Conservation (phyloP, 1,139 yeast genomes). For the Meyerozyma guilliermondii region DNA sequence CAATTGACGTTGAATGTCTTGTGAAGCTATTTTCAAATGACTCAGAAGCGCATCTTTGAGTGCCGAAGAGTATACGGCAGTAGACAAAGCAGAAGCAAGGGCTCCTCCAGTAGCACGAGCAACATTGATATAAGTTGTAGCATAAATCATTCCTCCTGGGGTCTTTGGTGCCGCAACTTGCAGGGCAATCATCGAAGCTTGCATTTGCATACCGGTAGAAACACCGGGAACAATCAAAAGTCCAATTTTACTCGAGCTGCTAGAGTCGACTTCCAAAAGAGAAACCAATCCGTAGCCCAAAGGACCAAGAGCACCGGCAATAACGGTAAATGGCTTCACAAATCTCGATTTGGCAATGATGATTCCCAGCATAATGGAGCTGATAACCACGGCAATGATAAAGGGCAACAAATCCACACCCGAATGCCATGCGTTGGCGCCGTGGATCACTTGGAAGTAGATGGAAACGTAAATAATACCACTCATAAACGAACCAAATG, state of each 20-base stretch:
- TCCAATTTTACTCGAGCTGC: slow-evolving; percentile 28
- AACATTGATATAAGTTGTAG: slow-evolving; percentile 30
- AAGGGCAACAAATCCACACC: slow-evolving; percentile 35
- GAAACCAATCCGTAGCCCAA: slow-evolving; percentile 32
- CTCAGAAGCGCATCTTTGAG: slow-evolving; percentile 14
- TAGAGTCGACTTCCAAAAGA: slow-evolving; percentile 27
- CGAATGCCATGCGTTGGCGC: slow-evolving; percentile 29
- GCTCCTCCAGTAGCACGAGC: slow-evolving; percentile 29
- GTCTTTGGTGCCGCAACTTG: slow-evolving; percentile 34
- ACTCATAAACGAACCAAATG: slow-evolving; percentile 21
- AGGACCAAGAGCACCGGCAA: slow-evolving; percentile 22
- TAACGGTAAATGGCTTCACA: slow-evolving; percentile 27
- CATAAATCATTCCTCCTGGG: slow-evolving; percentile 32
- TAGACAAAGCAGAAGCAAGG: slow-evolving; percentile 27
- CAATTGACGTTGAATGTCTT: slow-evolving; percentile 16
- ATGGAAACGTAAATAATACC: slow-evolving; percentile 23
- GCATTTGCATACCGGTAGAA: slow-evolving; percentile 27
- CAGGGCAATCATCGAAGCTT: slow-evolving; percentile 22
- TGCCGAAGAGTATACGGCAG: slow-evolving; percentile 29
- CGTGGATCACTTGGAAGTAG: slow-evolving; percentile 35
- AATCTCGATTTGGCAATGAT: slow-evolving; percentile 23
- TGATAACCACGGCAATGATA: slow-evolving; percentile 29
- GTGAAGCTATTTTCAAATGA: slow-evolving; percentile 12
- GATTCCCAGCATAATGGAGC: slow-evolving; percentile 26
- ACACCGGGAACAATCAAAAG: slow-evolving; percentile 28